phyloP scores from a whole-genome alignment of 495 filamentous ascomycete species.

The Bacidia gigantensis region DNA sequence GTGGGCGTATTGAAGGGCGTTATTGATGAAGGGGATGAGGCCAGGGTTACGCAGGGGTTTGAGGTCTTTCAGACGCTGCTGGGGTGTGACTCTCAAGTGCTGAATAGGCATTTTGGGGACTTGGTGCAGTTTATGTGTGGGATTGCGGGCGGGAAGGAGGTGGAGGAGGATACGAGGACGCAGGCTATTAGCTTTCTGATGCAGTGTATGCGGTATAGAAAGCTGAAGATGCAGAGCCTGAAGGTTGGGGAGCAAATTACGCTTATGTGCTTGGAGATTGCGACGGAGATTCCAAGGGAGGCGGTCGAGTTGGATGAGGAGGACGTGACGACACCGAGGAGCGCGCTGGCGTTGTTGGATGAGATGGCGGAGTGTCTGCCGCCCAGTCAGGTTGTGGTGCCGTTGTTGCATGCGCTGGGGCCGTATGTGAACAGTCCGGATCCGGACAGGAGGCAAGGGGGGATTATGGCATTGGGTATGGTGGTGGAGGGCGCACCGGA shows the following conservation, averaged over 20 bases:
- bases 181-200: conserved; percentile 91
- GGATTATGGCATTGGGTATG: conserved; percentile 82
- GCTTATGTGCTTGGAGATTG: conserved; percentile 68
- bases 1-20: conserved; percentile 75
- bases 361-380: conserved; percentile 76
- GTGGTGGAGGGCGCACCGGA: conserved; percentile 94
- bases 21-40: conserved; percentile 66
- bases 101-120: conserved; percentile 77
- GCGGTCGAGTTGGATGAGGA: conserved; percentile 49
- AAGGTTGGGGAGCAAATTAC: conserved; percentile 74
- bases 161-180: conserved; percentile 70
- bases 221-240: conserved; percentile 86
- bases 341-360: conserved; percentile 79
- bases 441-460: conserved; percentile 71
- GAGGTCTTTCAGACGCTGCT: conserved; percentile 96
- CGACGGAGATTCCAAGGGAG: conserved; percentile 69
- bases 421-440: conserved; percentile 60
- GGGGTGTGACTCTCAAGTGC: conserved; percentile 71
- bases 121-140: conserved; percentile 90
- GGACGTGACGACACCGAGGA: conserved; percentile 75
- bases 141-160: conserved; percentile 55
- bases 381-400: conserved; percentile 88
- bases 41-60: conserved; percentile 74
- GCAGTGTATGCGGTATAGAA: conserved; percentile 80
- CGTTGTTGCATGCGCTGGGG: conserved; percentile 70